Conservation (phyloP, 768 basidiomycete genomes). For the Boletus vermiculosoides region DNA sequence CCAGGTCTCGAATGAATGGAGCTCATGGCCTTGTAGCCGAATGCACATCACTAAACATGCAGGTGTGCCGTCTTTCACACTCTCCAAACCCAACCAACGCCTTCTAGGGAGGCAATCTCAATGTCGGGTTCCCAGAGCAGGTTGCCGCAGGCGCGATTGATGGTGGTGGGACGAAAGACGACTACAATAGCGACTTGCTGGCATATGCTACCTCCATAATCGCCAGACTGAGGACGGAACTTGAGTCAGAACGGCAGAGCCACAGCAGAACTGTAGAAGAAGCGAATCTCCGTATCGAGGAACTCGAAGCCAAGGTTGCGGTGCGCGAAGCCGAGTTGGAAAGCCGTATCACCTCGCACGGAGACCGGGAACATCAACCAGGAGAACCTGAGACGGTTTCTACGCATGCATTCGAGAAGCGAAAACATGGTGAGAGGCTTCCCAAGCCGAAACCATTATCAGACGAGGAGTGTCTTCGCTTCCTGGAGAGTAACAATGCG, state of each 20-base stretch:
- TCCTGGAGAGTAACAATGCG: conserved; percentile 38
- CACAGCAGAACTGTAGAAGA: conserved; percentile 41
- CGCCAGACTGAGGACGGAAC: conserved; percentile 39
- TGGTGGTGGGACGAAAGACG: neutral
- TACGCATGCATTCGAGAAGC: neutral
- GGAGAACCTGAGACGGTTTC: neutral
- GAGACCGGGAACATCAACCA: neutral
- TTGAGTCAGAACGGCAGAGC: conserved; percentile 43
- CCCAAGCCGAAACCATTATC: conserved; percentile 23
- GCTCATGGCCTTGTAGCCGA: conserved; percentile 45
- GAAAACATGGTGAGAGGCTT: conserved; percentile 3
- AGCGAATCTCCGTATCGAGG: conserved; percentile 41
- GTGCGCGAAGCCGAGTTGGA: conserved; percentile 59
- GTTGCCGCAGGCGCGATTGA: neutral
- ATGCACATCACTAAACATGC: conserved; percentile 41
- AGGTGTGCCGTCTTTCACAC: conserved; percentile 37
- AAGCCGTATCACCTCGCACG: conserved; percentile 24
- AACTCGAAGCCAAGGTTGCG: conserved; percentile 53
- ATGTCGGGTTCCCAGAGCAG: conserved; percentile 23
- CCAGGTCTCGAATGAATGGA: conserved; percentile 44
- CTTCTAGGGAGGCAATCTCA: conserved; percentile 22
- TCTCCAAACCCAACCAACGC: conserved; percentile 10
- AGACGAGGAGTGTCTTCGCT: conserved; percentile 40
- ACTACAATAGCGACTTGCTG: conserved; percentile 30
- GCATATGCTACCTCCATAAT: conserved; percentile 48